phyloP scores from a whole-genome alignment of 129 eudicot species.

The Ambrosia artemisiifolia region DNA sequence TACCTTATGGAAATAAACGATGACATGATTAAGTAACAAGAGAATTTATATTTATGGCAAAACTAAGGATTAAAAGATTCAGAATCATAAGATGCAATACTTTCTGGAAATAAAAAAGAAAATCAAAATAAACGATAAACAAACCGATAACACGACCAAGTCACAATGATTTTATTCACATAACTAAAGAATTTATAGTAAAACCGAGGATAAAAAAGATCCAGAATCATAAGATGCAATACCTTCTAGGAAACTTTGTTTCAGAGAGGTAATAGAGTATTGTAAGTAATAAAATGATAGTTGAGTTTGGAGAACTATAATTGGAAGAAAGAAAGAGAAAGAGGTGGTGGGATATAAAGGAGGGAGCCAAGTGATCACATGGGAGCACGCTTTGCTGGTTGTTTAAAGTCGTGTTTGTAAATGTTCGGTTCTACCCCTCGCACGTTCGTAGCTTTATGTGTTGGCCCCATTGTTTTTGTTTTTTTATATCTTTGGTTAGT shows the following conservation, averaged over 20 bases:
- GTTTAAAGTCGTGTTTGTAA: slow-evolving; percentile 19
- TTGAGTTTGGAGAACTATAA: slow-evolving; percentile 15
- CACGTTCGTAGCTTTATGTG: slow-evolving; percentile 30
- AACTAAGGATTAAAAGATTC: too few species aligned
- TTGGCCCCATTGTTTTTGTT: slow-evolving; percentile 23
- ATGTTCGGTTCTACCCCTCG: slow-evolving; percentile 19
- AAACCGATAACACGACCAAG: neutral
- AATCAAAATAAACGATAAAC: neutral
- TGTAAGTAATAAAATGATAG: slow-evolving; percentile 1
- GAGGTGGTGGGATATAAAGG: slow-evolving; percentile 38
- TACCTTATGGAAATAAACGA: too few species aligned
- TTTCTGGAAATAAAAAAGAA: too few species aligned
- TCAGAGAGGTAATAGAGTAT: too few species aligned
- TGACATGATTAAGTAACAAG: too few species aligned
- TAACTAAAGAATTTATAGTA: too few species aligned
- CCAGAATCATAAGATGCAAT: too few species aligned
- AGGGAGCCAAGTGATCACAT: slow-evolving; percentile 36
- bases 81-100: too few species aligned
- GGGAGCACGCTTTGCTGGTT: slow-evolving; percentile 43
- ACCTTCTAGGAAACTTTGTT: too few species aligned
- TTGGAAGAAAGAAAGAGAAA: slow-evolving; percentile 18
- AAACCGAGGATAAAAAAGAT: too few species aligned
- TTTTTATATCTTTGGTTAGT: slow-evolving; percentile 16
- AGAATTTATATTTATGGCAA: too few species aligned
- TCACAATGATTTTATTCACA: neutral